Evolutionary conservation across 1,139 yeast species (phyloP).

Genomic region (Ogataea hybrid): DNA sequence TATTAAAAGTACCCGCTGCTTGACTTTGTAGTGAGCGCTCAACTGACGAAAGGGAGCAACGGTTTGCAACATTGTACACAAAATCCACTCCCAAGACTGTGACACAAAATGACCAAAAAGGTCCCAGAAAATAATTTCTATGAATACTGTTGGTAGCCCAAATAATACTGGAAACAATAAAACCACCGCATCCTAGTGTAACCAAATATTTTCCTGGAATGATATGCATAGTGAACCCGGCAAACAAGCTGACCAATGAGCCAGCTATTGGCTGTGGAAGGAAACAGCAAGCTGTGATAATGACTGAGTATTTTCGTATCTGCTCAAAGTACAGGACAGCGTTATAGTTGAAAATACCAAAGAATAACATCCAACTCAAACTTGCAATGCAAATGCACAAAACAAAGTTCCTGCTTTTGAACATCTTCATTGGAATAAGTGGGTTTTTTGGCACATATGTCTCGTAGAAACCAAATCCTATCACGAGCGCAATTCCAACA

Average conservation of each 20-base stretch:
- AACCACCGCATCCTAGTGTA: conserved; percentile 35
- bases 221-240: conserved; percentile 41
- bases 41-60: conserved; percentile 41
- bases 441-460: conserved; percentile 37
- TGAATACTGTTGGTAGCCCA: conserved; percentile 39
- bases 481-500: conserved; percentile 37
- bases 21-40: conserved; percentile 38
- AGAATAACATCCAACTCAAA: conserved; percentile 40
- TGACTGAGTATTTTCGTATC: conserved; percentile 35
- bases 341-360: conserved; percentile 39
- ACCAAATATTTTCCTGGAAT: conserved; percentile 40
- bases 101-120: conserved; percentile 40
- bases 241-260: conserved; percentile 37
- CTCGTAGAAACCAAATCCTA: conserved; percentile 39
- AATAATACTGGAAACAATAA: conserved; percentile 35
- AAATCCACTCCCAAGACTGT: conserved; percentile 46
- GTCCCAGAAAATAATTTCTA: conserved; percentile 41
- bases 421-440: conserved; percentile 44
- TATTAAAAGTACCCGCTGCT: conserved; percentile 47
- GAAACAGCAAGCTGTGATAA: conserved; percentile 41
- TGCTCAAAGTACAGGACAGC: conserved; percentile 41
- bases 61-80: conserved; percentile 41
- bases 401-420: conserved; percentile 37
- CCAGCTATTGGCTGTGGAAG: conserved; percentile 34
- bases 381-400: conserved; percentile 37